Conservation (phyloP, 2,329 filamentous ascomycete species). For the Neobulgaria alba region DNA sequence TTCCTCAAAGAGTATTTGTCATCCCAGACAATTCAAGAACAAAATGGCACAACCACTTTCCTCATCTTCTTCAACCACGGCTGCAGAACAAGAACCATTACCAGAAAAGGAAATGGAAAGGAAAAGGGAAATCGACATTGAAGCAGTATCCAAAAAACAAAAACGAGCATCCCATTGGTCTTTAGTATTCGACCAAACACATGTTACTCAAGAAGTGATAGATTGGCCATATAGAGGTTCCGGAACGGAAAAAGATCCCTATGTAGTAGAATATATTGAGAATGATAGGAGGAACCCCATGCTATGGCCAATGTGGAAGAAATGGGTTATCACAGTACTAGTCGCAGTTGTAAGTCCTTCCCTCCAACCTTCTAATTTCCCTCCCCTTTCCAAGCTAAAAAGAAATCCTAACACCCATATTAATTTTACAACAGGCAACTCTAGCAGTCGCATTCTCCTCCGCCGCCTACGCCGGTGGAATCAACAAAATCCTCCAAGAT, state of each 20-base stretch:
- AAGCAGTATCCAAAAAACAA: background rate
- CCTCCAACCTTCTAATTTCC: constrained; percentile 5
- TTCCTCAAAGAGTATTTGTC: too few relatives aligned
- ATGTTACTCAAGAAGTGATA: constrained; percentile 37
- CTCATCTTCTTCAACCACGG: background rate
- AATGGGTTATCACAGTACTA: constrained; percentile 33
- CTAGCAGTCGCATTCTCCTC: constrained; percentile 25
- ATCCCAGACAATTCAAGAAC: background rate
- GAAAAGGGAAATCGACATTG: background rate
- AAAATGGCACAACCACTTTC: background rate
- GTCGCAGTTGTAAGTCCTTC: constrained; percentile 34
- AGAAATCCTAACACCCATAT: background rate
- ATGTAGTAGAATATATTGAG: constrained; percentile 34
- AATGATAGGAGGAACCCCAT: constrained; percentile 36
- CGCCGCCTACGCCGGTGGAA: constrained; percentile 32
- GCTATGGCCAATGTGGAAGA: constrained; percentile 27
- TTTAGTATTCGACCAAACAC: constrained; percentile 37
- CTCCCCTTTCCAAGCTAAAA: constrained; percentile 4
- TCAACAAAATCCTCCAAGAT: constrained; percentile 27
- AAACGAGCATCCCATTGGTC: constrained; percentile 29
- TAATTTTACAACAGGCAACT: constrained; percentile 8
- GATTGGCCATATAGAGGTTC: constrained; percentile 33
- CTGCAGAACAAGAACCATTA: background rate
- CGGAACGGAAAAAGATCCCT: constrained; percentile 35
- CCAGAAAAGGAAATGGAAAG: too few relatives aligned